These are phyloP conservation scores for Wickerhamiella bombiphila DNA, from an alignment of 805 yeast species.

Conservation along the genomic window DNA sequence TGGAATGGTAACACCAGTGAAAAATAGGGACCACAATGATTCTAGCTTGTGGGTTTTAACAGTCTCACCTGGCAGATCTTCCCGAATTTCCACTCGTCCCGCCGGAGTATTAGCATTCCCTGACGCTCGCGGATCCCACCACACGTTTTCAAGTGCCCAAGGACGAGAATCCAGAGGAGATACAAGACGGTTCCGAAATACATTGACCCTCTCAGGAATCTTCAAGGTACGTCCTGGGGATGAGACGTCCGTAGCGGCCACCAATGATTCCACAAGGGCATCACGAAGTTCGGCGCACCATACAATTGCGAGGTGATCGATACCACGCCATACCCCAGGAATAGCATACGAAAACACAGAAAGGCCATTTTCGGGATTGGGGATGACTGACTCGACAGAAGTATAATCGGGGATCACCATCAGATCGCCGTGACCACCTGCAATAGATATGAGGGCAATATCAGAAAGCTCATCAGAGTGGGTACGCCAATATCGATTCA, in stretches of 20 bases:
- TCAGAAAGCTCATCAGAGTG: slow-evolving; percentile 27
- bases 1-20: slow-evolving; percentile 5
- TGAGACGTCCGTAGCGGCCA: slow-evolving; percentile 41
- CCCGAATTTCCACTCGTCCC: neutral
- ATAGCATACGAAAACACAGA: slow-evolving; percentile 74
- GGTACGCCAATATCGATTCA: slow-evolving; percentile 64
- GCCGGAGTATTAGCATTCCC: slow-evolving; percentile 1
- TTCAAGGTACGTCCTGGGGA: slow-evolving; percentile 34
- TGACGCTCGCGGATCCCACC: neutral
- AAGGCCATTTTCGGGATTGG: slow-evolving; percentile 51
- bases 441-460: slow-evolving; percentile 64
- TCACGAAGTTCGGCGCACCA: slow-evolving; percentile 87
- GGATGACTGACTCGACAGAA: slow-evolving; percentile 53
- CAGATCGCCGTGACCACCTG: slow-evolving; percentile 73
- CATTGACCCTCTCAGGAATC: slow-evolving; percentile 40
- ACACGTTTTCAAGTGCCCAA: slow-evolving; percentile 4
- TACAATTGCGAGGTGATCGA: slow-evolving; percentile 87
- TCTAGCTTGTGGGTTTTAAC: no score
- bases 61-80: neutral
- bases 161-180: neutral
- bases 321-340: slow-evolving; percentile 84
- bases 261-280: slow-evolving; percentile 41
- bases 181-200: slow-evolving; percentile 5
- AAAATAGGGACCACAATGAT: no score
- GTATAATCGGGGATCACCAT: slow-evolving; percentile 87